phyloP scores from a whole-genome alignment of 129 eudicot species.

The Escallonia herrerae region DNA sequence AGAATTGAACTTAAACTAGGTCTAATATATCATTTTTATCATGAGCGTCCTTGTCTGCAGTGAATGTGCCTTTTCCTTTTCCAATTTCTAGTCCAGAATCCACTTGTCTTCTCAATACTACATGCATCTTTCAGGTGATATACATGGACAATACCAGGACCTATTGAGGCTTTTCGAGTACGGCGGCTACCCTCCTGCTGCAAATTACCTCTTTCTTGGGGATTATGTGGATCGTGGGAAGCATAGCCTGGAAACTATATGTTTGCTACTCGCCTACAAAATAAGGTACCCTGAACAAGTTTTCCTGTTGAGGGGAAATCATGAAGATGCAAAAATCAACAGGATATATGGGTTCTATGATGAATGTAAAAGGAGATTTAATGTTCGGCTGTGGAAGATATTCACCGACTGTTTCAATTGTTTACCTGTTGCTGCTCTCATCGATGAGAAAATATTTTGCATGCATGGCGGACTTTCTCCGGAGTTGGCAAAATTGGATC shows the following conservation, averaged over 20 bases:
- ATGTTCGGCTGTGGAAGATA: slow-evolving; percentile 61
- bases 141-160: slow-evolving; percentile 66
- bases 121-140: slow-evolving; percentile 35
- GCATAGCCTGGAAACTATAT: slow-evolving; percentile 64
- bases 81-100: too few species aligned
- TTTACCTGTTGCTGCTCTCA: slow-evolving; percentile 58
- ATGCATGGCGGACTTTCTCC: slow-evolving; percentile 74
- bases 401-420: slow-evolving; percentile 64
- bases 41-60: too few species aligned
- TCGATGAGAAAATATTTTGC: slow-evolving; percentile 57
- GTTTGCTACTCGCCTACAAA: slow-evolving; percentile 53
- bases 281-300: slow-evolving; percentile 45
- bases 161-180: slow-evolving; percentile 47
- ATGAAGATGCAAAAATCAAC: slow-evolving; percentile 64
- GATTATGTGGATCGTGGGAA: slow-evolving; percentile 65
- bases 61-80: too few species aligned
- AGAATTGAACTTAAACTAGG: too few species aligned
- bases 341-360: slow-evolving; percentile 57
- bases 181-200: slow-evolving; percentile 56
- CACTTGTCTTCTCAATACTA: slow-evolving; percentile 1
- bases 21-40: too few species aligned
- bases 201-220: slow-evolving; percentile 59
- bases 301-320: slow-evolving; percentile 57
- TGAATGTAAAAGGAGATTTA: slow-evolving; percentile 63
- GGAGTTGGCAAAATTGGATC: slow-evolving; percentile 34